Conservation (phyloP, 2,329 filamentous ascomycete genomes). For the Xylaria multiplex region DNA sequence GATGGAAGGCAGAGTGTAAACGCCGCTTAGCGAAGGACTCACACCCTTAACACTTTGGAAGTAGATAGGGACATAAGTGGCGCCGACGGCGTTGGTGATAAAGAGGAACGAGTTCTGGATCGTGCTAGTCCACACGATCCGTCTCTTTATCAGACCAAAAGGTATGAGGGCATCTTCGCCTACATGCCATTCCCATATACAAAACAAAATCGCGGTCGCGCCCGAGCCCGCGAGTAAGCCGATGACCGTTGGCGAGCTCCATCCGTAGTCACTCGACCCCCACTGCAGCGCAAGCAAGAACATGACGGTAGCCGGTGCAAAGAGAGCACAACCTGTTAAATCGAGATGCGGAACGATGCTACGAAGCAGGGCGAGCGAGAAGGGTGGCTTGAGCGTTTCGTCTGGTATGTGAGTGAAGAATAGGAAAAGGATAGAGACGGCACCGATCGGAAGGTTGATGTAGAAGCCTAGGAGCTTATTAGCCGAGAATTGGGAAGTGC, state of each 20-base stretch:
- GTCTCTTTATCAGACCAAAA: slow-evolving; percentile 32
- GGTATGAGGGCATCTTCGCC: slow-evolving; percentile 43
- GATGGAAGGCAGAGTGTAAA: slow-evolving; percentile 21
- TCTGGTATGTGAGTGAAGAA: slow-evolving; percentile 27
- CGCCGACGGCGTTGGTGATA: neutral
- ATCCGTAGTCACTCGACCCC: slow-evolving; percentile 43
- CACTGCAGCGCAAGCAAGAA: slow-evolving; percentile 49
- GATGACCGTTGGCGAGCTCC: slow-evolving; percentile 42
- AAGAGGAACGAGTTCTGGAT: slow-evolving; percentile 14
- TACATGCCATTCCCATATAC: slow-evolving; percentile 38
- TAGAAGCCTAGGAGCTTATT: slow-evolving; percentile 33
- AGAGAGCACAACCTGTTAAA: slow-evolving; percentile 33
- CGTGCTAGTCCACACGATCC: slow-evolving; percentile 35
- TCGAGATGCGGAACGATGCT: slow-evolving; percentile 29
- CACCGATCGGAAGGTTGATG: slow-evolving; percentile 39
- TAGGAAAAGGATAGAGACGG: slow-evolving; percentile 12
- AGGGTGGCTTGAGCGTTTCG: slow-evolving; percentile 16
- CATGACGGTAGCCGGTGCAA: slow-evolving; percentile 48
- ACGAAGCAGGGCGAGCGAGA: slow-evolving; percentile 24
- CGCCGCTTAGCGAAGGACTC: slow-evolving; percentile 12
- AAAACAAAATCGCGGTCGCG: slow-evolving; percentile 38
- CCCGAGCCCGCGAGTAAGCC: slow-evolving; percentile 38
- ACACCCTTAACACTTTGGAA: slow-evolving; percentile 29
- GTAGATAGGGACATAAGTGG: slow-evolving; percentile 25
- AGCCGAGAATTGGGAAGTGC: neutral